These are phyloP conservation scores for Aspergillus biplanus DNA, from an alignment of 495 filamentous ascomycete species.

Conservation along the genomic window DNA sequence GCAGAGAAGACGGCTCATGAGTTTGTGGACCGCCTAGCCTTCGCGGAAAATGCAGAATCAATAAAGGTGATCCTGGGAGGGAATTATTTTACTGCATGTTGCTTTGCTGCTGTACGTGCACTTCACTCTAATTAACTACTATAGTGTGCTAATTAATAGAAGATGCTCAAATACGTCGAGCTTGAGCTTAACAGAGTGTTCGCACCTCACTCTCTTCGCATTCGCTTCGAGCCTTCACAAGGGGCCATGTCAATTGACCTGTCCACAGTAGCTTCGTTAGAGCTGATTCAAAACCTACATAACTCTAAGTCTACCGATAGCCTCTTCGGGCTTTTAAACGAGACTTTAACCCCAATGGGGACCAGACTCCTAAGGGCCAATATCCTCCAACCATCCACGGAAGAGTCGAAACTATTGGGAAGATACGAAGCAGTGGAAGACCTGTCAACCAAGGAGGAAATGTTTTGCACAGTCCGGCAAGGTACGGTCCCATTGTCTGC, in stretches of 20 bases:
- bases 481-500: conserved; percentile 35
- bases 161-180: conserved; percentile 86
- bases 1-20: conserved; percentile 81
- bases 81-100: conserved; percentile 90
- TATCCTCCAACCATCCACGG: conserved; percentile 87
- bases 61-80: conserved; percentile 76
- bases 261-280: conserved; percentile 79
- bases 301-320: conserved; percentile 73
- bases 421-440: conserved; percentile 87
- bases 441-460: conserved; percentile 79
- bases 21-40: conserved; percentile 77
- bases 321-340: conserved; percentile 82
- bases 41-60: conserved; percentile 74
- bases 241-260: conserved; percentile 95
- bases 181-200: conserved; percentile 66
- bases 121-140: conserved; percentile 25
- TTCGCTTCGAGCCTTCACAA: conserved; percentile 86
- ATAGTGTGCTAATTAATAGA: not conserved
- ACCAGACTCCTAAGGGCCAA: conserved; percentile 77
- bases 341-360: conserved; percentile 87
- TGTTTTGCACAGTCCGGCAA: conserved; percentile 79
- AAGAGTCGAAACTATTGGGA: conserved; percentile 59
- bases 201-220: conserved; percentile 74
- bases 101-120: conserved; percentile 77
- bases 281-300: conserved; percentile 87